Base-by-base conservation (phyloP, 1,284 basidiomycete species). In the Tilletiopsis washingtonensis region DNA sequence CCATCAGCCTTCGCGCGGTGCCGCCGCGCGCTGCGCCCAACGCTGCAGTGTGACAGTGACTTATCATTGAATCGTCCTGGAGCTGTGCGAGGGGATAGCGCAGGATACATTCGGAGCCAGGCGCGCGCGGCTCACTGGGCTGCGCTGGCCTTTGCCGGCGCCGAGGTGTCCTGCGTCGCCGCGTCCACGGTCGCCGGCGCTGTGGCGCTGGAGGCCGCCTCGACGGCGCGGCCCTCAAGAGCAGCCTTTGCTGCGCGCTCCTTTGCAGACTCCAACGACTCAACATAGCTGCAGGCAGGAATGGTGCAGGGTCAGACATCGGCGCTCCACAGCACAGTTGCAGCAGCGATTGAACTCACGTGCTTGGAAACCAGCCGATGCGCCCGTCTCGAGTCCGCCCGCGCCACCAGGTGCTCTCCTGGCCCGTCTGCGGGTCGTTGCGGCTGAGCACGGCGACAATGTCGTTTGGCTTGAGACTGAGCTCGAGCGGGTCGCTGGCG, bases 301-400 rank as follows among this genome's bases (percentile, higher is more conserved):
- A 34, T 14, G 12, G 12, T 27, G 15, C 32, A 42, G 12, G 5
- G 15, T n/a, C 46, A 27, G 45, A 12, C 29, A 43, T 9, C 43
- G 36, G 34, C 27, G 43, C 38, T 43, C 49, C 29, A 37, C 15
- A 32, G 21, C 24, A n/a, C 26, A 43, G 27, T 45, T 42, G 38
- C 17, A 25, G 9, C 21, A 23, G 2, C 24, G 40, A 15, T 75
- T 73, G 80, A 85, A 91, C 64, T 87, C 45, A 53, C 26, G 67
- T 91, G 59, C 80, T 82, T 1, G 93, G 93, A 81, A 99, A 96
- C 91, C 91, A 99, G 0, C 93, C 93, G 61, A 89, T 84, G 56
- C 85, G 80, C 0, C 93, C 94, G 63, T 98, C 91, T 51, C 93
- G 80, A 54, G 88, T 93, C 45, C 93, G 78, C 0, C 93, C 93